Percentiles rank a stretch among this genome's conserved stretches.
Conservation (phyloP, 768 basidiomycete genomes). For the Boletus tomentosulus region DNA sequence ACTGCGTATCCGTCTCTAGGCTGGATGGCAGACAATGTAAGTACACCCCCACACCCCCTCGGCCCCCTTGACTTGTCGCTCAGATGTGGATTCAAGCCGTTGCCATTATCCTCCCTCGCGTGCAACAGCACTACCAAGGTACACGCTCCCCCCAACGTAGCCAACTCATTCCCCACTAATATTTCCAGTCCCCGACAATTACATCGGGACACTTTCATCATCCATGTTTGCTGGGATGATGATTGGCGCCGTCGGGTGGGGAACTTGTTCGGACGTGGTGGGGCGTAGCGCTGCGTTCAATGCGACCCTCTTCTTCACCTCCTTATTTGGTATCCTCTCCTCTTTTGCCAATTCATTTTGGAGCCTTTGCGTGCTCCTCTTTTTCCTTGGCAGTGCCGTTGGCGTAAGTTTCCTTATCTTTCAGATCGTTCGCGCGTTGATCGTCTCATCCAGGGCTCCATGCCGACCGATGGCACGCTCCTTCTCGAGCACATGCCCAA, state of each 20-base stretch:
- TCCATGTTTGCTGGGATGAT: conserved; percentile 98
- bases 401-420: conserved; percentile 55
- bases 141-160: conserved; percentile 19
- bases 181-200: conserved; percentile 59
- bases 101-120: conserved; percentile 92
- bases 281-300: conserved; percentile 92
- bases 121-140: conserved; percentile 86
- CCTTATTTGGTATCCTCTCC: conserved; percentile 80
- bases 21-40: conserved; percentile 92
- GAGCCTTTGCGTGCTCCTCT: conserved; percentile 70
- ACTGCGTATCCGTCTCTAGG: conserved; percentile 39
- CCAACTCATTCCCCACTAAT: conserved; percentile 14
- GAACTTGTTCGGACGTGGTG: conserved; percentile 85
- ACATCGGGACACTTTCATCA: conserved; percentile 79
- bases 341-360: conserved; percentile 69
- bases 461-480: conserved; percentile 96
- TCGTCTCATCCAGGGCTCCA: conserved; percentile 61
- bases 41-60: conserved; percentile 14
- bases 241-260: conserved; percentile 90
- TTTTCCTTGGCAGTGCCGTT: conserved; percentile 88
- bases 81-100: conserved; percentile 94
- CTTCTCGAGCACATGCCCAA: conserved; percentile 91
- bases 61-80: conserved; percentile 25
- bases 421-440: background rate
- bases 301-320: conserved; percentile 83